A percentile compares a stretch with the other conserved stretches of the same genome.
phyloP scores from a whole-genome alignment of 2,329 filamentous ascomycete genomes.

The Diaporthe amygdali region DNA sequence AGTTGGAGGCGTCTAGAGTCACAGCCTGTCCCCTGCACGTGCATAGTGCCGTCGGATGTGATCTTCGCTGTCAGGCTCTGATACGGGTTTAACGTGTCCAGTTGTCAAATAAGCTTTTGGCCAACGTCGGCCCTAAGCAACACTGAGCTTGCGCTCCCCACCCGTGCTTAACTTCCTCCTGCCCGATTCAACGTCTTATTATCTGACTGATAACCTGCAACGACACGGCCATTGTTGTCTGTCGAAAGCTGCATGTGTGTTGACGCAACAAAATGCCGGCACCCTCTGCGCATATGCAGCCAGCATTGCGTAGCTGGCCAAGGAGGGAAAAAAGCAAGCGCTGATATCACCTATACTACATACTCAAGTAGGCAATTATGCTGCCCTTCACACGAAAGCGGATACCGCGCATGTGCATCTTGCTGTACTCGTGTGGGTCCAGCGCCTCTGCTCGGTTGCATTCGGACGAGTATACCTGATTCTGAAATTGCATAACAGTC shows the following conservation, averaged over 20 bases:
- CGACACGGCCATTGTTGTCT: neutral
- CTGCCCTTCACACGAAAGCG: neutral
- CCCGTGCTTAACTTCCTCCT: neutral
- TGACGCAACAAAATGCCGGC: conserved; percentile 7
- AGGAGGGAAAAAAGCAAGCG: neutral
- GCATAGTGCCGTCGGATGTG: neutral
- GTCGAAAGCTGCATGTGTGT: neutral
- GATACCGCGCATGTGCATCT: neutral
- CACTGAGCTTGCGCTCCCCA: neutral
- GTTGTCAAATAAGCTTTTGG: conserved; percentile 5
- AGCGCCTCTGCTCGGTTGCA: neutral
- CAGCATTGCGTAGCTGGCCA: neutral
- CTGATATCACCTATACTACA: neutral
- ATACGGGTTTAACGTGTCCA: neutral
- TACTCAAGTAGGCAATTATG: neutral
- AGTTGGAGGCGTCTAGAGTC: neutral
- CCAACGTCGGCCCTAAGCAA: neutral
- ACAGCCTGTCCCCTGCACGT: neutral
- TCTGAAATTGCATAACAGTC: neutral
- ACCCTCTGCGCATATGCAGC: neutral
- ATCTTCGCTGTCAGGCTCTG: conserved; percentile 7
- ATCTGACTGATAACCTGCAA: neutral
- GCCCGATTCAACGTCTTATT: neutral
- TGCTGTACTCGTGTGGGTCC: neutral
- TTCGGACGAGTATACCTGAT: conserved; percentile 3